Conservation (phyloP, 495 filamentous ascomycete genomes). For the Xylaria castorea region DNA sequence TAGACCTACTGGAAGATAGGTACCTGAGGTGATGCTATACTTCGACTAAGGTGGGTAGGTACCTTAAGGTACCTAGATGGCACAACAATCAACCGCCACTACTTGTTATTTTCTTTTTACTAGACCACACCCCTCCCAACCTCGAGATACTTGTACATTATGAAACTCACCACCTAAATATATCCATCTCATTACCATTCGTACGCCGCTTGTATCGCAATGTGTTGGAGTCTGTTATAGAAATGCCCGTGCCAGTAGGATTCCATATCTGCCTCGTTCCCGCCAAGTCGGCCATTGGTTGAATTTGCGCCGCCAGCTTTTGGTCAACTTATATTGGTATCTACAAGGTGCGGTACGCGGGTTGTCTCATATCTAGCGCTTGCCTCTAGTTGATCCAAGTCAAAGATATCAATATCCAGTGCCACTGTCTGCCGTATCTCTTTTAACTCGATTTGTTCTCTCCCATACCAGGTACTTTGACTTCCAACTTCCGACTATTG, state of each 20-base stretch:
- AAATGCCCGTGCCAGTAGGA: neutral
- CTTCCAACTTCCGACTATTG: neutral
- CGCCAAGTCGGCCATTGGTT: conserved; percentile 13
- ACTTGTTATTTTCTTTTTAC: neutral
- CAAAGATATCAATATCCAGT: neutral
- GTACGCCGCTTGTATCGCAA: neutral
- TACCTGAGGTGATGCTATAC: too few relatives aligned
- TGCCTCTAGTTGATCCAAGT: neutral
- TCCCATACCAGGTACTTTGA: neutral
- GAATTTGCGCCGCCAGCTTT: neutral
- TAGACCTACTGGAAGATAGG: neutral
- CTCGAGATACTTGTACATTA: neutral
- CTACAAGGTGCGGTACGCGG: neutral
- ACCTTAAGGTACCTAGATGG: neutral
- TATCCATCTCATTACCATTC: neutral
- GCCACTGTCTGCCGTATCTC: neutral
- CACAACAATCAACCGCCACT: neutral
- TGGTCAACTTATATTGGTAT: neutral
- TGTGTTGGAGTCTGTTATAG: neutral
- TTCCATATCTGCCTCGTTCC: conserved; percentile 10
- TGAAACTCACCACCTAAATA: neutral
- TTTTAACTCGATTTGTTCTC: neutral
- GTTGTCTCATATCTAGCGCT: too few relatives aligned
- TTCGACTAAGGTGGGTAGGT: neutral
- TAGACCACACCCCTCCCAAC: neutral